Evolutionary conservation across 306 rosid species (phyloP).

Genomic region (Lagenaria siceraria): DNA sequence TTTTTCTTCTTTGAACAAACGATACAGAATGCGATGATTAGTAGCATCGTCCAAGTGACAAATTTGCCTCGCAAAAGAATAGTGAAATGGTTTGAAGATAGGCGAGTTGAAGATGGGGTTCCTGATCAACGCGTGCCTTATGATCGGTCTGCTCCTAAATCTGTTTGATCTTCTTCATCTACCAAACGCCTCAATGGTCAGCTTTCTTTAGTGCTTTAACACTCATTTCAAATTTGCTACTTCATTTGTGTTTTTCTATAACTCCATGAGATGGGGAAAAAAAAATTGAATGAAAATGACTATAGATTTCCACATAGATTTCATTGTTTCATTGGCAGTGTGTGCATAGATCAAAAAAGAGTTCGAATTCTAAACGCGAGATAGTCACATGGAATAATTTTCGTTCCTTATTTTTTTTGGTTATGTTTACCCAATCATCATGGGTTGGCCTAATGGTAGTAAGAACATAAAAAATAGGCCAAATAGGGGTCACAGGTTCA

Average conservation of each 20-base stretch:
- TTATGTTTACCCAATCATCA: too few species aligned
- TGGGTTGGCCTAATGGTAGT: too few species aligned
- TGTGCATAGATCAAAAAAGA: neutral
- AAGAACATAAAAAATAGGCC: too few species aligned
- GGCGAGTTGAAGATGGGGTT: conserved; percentile 72
- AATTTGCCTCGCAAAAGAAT: conserved; percentile 71
- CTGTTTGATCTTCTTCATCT: conserved; percentile 9
- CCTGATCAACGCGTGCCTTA: conserved; percentile 52
- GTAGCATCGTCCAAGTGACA: conserved; percentile 74
- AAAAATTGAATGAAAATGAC: neutral
- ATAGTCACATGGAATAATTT: neutral
- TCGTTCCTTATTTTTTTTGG: too few species aligned
- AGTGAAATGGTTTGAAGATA: conserved; percentile 91
- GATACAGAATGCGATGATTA: conserved; percentile 69
- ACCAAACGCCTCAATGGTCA: neutral
- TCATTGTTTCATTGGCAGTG: neutral
- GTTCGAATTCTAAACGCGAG: neutral
- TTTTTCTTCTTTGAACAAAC: conserved; percentile 12
- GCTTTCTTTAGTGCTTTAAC: neutral
- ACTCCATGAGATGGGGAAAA: neutral
- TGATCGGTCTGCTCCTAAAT: conserved; percentile 31
- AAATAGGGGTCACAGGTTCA: too few species aligned
- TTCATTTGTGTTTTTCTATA: neutral
- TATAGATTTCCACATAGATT: neutral
- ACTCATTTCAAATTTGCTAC: neutral